Conservation (phyloP, 2,329 filamentous ascomycete genomes). For the Xylaria sp. region DNA sequence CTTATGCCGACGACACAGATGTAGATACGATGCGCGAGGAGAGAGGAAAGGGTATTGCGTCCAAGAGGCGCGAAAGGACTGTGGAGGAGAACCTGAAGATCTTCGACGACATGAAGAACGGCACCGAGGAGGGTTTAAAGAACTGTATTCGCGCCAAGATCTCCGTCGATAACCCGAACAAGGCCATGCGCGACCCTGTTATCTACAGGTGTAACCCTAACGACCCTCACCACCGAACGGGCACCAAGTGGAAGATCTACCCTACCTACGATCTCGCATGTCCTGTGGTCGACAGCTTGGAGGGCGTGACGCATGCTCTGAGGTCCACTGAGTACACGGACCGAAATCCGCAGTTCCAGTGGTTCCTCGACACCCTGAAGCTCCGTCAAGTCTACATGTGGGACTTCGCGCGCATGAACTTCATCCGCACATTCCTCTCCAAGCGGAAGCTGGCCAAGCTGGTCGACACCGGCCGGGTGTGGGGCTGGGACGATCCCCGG, state of each 20-base stretch:
- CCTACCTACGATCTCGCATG: conserved; percentile 87
- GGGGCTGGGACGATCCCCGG: conserved; percentile 84
- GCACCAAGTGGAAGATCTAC: conserved; percentile 80
- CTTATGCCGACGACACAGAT: conserved; percentile 93
- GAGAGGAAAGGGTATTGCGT: conserved; percentile 82
- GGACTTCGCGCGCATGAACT: conserved; percentile 85
- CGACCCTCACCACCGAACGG: conserved; percentile 74
- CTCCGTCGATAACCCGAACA: conserved; percentile 88
- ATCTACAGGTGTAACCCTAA: conserved; percentile 89
- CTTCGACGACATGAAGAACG: conserved; percentile 93
- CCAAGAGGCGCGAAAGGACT: conserved; percentile 74
- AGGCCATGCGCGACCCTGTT: conserved; percentile 93
- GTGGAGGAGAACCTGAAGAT: conserved; percentile 83
- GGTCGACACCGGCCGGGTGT: conserved; percentile 74
- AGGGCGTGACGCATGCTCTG: conserved; percentile 82
- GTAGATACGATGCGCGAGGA: conserved; percentile 86
- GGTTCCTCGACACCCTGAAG: conserved; percentile 76
- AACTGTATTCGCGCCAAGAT: conserved; percentile 97
- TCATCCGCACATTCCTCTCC: conserved; percentile 78
- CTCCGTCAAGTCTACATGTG: conserved; percentile 80
- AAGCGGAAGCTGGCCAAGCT: conserved; percentile 87
- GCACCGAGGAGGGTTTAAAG: conserved; percentile 73
- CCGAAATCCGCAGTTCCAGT: conserved; percentile 83
- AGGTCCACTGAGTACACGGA: conserved; percentile 87
- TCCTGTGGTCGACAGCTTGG: conserved; percentile 77